Conservation (phyloP, 768 basidiomycete genomes). For the Astraeus odoratus region DNA sequence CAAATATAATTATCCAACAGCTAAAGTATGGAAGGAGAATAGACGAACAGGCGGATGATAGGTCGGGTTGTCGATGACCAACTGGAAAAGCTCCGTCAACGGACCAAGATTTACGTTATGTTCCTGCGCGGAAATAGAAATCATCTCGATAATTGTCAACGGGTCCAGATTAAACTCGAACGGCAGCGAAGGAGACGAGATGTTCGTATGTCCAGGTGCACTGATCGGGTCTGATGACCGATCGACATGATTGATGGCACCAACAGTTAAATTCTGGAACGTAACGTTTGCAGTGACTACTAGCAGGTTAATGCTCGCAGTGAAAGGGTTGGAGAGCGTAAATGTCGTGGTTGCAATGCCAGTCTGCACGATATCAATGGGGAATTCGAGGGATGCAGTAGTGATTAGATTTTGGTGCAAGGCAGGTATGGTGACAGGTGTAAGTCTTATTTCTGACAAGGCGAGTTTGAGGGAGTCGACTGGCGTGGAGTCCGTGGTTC, state of each 20-base stretch:
- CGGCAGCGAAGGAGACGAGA: slow-evolving; percentile 51
- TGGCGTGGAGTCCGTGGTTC: slow-evolving; percentile 47
- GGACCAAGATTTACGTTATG: slow-evolving; percentile 59
- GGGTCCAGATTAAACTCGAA: slow-evolving; percentile 62
- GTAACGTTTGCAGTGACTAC: slow-evolving; percentile 46
- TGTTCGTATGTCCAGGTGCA: slow-evolving; percentile 49
- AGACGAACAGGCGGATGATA: slow-evolving; percentile 43
- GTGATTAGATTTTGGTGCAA: slow-evolving; percentile 55
- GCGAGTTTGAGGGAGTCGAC: slow-evolving; percentile 57
- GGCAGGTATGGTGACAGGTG: slow-evolving; percentile 59
- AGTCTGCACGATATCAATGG: slow-evolving; percentile 52
- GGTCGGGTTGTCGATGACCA: slow-evolving; percentile 43
- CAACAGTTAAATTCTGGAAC: slow-evolving; percentile 49
- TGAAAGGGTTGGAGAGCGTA: slow-evolving; percentile 61
- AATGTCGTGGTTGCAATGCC: slow-evolving; percentile 55
- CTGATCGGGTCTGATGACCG: slow-evolving; percentile 50
- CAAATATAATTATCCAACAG: background rate
- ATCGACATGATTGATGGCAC: slow-evolving; percentile 51
- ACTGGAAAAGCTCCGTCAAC: slow-evolving; percentile 46
- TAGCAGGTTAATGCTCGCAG: slow-evolving; percentile 62
- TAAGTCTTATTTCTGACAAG: slow-evolving; percentile 51
- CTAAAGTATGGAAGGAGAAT: background rate
- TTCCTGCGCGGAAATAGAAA: slow-evolving; percentile 42
- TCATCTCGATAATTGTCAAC: slow-evolving; percentile 49
- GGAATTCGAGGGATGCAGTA: slow-evolving; percentile 51